Evolutionary conservation across 106 monocot genomes (phyloP), one percentile per base, ranked within the genome.

Genomic region (Dendrobium nobile): DNA sequence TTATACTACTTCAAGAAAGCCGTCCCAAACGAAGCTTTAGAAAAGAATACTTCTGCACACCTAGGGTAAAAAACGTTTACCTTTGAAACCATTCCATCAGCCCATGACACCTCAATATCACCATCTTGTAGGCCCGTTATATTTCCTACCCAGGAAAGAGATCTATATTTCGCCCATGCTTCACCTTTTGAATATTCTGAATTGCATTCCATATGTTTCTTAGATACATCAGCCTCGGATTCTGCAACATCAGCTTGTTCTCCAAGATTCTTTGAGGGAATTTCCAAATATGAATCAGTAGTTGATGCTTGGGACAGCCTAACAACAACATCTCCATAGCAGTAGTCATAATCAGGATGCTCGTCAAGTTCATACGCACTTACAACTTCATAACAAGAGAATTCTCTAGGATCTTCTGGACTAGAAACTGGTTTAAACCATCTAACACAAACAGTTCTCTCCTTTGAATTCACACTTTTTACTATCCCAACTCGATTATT

Each of bases 281-380:
- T 80, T 54, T 77, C 83, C 17, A 10, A 17, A 56, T 79, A 79
- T 41, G 28, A 37, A 80, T 73, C 65, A 85, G 87, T 47, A 81
- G 22, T 59, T 33, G 86, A 85, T 77, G 78, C 84, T 6, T 95
- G 87, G 15, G 93, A 87, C 67, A 99, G 84, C n/a, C 95, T 86
- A 75, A 95, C 91, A 84, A 99, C 99, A 78, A 99, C 86, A 85
- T 95, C 93, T 37, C 99, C 99, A 84, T 90, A 95, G 73, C 86
- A 86, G 78, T 99, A 99, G 86, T 95, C 95, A 89, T 93, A 95
- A 87, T 99, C 99, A 22, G 93, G 91, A 90, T 99, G 99, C 44
- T 65, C 87, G 78, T 89, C 95, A 85, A 99, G 88, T 85, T 99
- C 99, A 80, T 99, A 99, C 76, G 83, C 93, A 86, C 99, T 99